Base-by-base conservation (phyloP, 2,329 filamentous ascomycete genomes). In the Colletotrichum australisinense region DNA sequence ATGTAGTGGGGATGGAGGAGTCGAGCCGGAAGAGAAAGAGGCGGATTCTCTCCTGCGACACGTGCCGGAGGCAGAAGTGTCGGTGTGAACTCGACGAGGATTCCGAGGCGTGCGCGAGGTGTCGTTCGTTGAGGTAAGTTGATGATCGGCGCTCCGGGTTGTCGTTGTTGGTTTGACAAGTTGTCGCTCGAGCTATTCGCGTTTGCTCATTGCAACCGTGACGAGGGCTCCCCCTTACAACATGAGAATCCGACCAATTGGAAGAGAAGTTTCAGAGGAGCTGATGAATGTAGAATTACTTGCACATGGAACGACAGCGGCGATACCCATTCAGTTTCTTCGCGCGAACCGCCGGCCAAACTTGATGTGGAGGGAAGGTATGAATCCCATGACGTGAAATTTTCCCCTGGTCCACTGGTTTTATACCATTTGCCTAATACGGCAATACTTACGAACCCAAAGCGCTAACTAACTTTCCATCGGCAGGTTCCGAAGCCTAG, bases 281-380 rank as follows among this genome's bases (percentile, higher is more conserved):
- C 62, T 64, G 62, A 56, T 9, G 22, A 8, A 7, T 5, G 12
- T 24, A 73, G 71, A 49, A 73, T 73, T 5, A 71, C 56, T 30
- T 73, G 71, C 28, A 73, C 71, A 35, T 73, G 71, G 71, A 73
- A 73, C 24, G 71, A 73, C 62, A 73, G 71, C 35, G 71, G 71
- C 35, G 71, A 73, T 24, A 73, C 71, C 4, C 62, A 73, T 56
- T 73, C 71, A 5, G 67, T 58, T 30, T 57, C 71, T 46, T 71
- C 67, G 5, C 28, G 56, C 14, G 71, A 73, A 24, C 35, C 62
- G 12, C 60, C 67, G 2, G 57, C 16, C 16, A 73, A 71, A 28
- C 71, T 56, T 8, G 67, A 73, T 26, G 32, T 59, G 16, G 71
- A 73, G 24, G 67, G 46, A 38, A 65, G 71, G 71, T 73, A 57